These are phyloP conservation scores for Endoconidiophora polonica DNA, from an alignment of 2,329 filamentous ascomycete genomes.

Conservation along the genomic window DNA sequence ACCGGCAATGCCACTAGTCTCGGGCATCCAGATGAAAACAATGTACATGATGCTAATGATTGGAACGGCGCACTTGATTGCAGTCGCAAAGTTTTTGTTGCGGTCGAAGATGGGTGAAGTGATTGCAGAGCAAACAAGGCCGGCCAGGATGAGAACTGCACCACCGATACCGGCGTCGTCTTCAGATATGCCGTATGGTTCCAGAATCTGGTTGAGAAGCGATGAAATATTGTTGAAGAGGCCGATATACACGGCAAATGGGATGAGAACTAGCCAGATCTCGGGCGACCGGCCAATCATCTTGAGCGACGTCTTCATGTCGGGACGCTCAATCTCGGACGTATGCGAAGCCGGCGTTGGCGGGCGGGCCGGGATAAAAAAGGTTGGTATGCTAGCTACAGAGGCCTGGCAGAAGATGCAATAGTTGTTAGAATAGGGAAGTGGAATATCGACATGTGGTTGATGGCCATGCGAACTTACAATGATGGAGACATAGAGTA, in stretches of 20 bases:
- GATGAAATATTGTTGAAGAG: constrained; percentile 88
- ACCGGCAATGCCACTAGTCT: constrained; percentile 39
- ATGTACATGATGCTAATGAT: constrained; percentile 60
- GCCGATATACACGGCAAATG: constrained; percentile 74
- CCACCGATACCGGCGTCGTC: constrained; percentile 79
- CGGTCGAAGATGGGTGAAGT: constrained; percentile 70
- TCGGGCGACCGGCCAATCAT: constrained; percentile 44
- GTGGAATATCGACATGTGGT: neutral
- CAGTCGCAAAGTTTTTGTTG: constrained; percentile 59
- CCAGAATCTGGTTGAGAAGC: constrained; percentile 76
- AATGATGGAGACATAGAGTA: constrained; percentile 72
- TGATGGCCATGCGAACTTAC: constrained; percentile 30
- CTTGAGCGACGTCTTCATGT: constrained; percentile 32
- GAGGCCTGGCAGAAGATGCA: constrained; percentile 30
- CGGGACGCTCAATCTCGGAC: constrained; percentile 39
- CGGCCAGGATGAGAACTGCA: constrained; percentile 75
- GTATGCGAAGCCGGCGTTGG: constrained; percentile 63
- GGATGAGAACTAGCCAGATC: constrained; percentile 64
- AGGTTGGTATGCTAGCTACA: constrained; percentile 52
- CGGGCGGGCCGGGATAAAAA: constrained; percentile 63
- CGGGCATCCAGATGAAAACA: constrained; percentile 61
- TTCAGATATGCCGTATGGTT: constrained; percentile 70
- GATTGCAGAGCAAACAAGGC: constrained; percentile 61
- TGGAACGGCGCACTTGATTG: constrained; percentile 59
- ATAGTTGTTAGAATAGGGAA: neutral